Conservation (phyloP, 495 filamentous ascomycete species). For the Pyronema omphalodes region DNA sequence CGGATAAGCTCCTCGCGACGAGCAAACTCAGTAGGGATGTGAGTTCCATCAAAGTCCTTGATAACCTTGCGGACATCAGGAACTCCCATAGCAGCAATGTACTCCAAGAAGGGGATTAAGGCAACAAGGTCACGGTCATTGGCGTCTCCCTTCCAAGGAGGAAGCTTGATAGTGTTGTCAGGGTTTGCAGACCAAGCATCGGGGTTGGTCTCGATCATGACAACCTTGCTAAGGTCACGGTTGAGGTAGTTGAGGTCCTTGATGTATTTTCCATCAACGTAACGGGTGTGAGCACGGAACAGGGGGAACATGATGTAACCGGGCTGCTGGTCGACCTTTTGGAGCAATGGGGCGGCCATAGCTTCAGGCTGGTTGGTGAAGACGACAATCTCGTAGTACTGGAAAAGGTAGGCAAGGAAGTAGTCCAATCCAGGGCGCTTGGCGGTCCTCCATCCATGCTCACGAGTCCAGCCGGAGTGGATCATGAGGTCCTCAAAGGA, state of each 20-base stretch:
- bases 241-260: conserved; percentile 97
- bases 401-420: conserved; percentile 85
- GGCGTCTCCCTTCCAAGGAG: conserved; percentile 70
- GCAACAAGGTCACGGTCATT: conserved; percentile 70
- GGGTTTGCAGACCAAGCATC: conserved; percentile 69
- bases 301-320: conserved; percentile 82
- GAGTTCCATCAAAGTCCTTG: conserved; percentile 67
- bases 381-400: conserved; percentile 93
- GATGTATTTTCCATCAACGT: conserved; percentile 86
- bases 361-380: conserved; percentile 73
- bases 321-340: conserved; percentile 88
- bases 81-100: conserved; percentile 81
- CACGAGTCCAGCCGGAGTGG: conserved; percentile 80
- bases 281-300: conserved; percentile 84
- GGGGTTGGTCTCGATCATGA: conserved; percentile 74
- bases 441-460: conserved; percentile 88
- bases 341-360: conserved; percentile 68
- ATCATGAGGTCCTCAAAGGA: conserved; percentile 86
- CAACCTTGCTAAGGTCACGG: conserved; percentile 79
- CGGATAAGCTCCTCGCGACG: conserved; percentile 70
- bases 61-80: conserved; percentile 67
- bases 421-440: conserved; percentile 94
- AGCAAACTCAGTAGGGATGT: conserved; percentile 77
- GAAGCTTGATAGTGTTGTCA: conserved; percentile 79
- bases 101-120: conserved; percentile 89